phyloP scores from a whole-genome alignment of 2,329 filamentous ascomycete species.

The Xylaria sp. region DNA sequence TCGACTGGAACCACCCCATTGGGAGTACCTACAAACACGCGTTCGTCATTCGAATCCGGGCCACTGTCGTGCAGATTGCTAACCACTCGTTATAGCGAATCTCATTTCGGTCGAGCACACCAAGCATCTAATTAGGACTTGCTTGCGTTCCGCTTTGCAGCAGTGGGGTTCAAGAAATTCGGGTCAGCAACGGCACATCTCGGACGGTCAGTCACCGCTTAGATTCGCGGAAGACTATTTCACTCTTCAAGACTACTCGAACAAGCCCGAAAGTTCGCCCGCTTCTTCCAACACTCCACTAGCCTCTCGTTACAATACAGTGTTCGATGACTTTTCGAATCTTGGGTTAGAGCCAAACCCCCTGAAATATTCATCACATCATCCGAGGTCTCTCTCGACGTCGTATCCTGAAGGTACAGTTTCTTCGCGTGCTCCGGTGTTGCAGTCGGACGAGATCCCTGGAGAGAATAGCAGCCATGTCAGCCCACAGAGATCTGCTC shows the following conservation, averaged over 20 bases:
- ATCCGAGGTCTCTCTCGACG: constrained; percentile 57
- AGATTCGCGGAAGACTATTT: constrained; percentile 41
- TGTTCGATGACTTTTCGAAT: constrained; percentile 53
- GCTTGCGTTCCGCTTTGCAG: constrained; percentile 54
- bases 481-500: constrained; percentile 36
- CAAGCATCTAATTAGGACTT: constrained; percentile 59
- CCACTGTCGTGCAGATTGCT: constrained; percentile 18
- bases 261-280: constrained; percentile 41
- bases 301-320: constrained; percentile 41
- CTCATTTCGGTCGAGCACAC: constrained; percentile 70
- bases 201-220: constrained; percentile 35
- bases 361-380: constrained; percentile 42
- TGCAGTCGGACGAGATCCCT: not conserved
- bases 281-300: constrained; percentile 43
- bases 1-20: constrained; percentile 36
- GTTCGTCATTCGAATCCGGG: constrained; percentile 39
- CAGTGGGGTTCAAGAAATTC: constrained; percentile 42
- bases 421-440: constrained; percentile 37
- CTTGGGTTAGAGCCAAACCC: constrained; percentile 53
- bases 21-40: constrained; percentile 35
- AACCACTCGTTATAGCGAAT: constrained; percentile 39
- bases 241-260: constrained; percentile 33
- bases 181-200: constrained; percentile 24
- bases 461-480: constrained; percentile 22
- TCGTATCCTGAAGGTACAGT: constrained; percentile 55